Percentiles rank a stretch among this genome's conserved stretches.
These are phyloP conservation scores for Margaritispora aquatica DNA, from an alignment of 495 filamentous ascomycete species.

Conservation along the genomic window DNA sequence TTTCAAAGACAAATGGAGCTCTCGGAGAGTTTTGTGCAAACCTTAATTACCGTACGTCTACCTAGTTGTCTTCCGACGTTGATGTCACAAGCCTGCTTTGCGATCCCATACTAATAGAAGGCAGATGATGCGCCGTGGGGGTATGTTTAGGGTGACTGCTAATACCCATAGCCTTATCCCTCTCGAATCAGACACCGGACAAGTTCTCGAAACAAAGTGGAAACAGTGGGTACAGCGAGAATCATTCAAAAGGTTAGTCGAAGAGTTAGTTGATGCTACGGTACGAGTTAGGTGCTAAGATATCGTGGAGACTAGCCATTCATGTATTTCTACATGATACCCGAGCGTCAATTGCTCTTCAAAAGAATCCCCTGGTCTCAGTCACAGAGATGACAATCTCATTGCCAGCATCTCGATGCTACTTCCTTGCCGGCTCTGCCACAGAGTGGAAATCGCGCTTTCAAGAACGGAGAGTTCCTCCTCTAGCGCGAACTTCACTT, in stretches of 20 bases:
- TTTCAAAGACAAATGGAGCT: constrained; percentile 1
- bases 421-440: neutral
- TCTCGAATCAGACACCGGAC: neutral
- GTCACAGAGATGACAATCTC: neutral
- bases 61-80: neutral
- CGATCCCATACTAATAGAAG: neutral
- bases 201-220: neutral
- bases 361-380: neutral
- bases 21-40: neutral
- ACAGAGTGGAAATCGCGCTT: neutral
- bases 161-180: neutral
- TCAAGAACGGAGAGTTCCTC: neutral
- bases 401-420: neutral
- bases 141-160: neutral
- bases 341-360: neutral
- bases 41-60: neutral
- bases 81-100: neutral
- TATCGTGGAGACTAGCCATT: neutral
- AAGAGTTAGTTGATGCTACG: no score
- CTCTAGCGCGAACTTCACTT: neutral
- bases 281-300: neutral
- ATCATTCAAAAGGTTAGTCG: neutral
- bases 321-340: neutral
- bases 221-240: neutral
- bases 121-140: neutral